These are phyloP conservation scores for Suillus fuscotomentosus DNA, from an alignment of 768 basidiomycete genomes.

Conservation along the genomic window DNA sequence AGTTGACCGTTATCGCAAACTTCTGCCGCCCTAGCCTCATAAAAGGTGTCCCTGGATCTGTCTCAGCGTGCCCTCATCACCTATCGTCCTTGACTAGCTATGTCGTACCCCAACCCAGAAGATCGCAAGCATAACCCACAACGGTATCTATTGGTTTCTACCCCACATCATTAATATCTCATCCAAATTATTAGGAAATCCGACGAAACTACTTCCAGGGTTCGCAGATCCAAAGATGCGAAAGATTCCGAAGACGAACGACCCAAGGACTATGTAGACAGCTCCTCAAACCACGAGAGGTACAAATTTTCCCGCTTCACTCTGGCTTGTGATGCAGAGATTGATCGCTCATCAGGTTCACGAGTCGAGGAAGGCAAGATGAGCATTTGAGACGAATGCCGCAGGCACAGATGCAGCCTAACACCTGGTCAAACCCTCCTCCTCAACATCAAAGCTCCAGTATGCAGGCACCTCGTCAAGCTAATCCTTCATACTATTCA, in stretches of 20 bases:
- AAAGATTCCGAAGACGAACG: not conserved
- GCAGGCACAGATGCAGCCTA: not conserved
- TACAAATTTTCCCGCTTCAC: not conserved
- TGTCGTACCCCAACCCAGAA: not conserved
- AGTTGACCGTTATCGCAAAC: not conserved
- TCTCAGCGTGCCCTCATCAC: too few species aligned
- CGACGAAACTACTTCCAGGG: not conserved
- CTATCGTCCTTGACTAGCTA: not conserved
- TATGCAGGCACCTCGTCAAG: not conserved
- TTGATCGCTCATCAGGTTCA: not conserved
- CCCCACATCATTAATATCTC: not conserved
- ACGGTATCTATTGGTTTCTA: not conserved
- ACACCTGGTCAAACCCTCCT: not conserved
- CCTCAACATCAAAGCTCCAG: not conserved
- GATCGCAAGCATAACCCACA: not conserved
- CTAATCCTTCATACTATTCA: not conserved
- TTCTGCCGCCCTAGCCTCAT: slow-evolving; percentile 15
- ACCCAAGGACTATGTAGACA: not conserved
- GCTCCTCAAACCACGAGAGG: not conserved
- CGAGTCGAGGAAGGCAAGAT: not conserved
- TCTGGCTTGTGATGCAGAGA: not conserved
- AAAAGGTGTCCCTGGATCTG: slow-evolving; percentile 9
- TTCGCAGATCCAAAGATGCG: not conserved
- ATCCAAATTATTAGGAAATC: not conserved
- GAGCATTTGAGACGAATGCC: not conserved